Evolutionary conservation across 139 green algal genomes (phyloP).

Genomic region (Diplosphaera chodatii): DNA sequence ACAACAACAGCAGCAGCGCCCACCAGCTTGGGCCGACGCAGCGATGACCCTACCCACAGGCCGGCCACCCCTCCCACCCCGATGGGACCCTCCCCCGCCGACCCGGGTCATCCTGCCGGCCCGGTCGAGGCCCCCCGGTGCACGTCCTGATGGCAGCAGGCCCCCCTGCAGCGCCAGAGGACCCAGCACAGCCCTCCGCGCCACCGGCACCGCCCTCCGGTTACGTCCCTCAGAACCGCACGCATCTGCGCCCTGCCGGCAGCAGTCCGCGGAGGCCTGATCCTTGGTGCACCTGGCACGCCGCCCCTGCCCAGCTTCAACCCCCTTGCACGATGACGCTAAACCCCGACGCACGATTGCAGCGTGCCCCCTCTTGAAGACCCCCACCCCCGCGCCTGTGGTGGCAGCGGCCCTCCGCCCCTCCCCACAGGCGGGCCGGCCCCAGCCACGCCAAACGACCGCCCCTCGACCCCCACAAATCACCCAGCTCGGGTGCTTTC

Average conservation of each 20-base stretch:
- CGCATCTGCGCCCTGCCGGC: no score
- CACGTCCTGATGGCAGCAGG: neutral
- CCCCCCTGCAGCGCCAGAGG: no score
- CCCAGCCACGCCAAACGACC: neutral
- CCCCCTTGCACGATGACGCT: neutral
- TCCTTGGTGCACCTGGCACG: neutral
- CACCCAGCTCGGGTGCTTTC: neutral
- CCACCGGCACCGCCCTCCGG: no score
- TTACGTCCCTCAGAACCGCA: neutral
- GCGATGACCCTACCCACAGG: neutral
- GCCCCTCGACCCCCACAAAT: neutral
- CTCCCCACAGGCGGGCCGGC: no score
- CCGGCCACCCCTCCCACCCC: no score
- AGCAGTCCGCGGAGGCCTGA: neutral
- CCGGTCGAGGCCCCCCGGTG: neutral
- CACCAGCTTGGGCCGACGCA: neutral
- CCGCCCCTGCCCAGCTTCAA: neutral
- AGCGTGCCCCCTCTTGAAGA: neutral
- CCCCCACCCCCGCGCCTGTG: neutral
- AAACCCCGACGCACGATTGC: neutral
- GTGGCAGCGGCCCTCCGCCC: neutral
- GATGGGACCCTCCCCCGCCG: neutral
- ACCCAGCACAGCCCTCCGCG: no score
- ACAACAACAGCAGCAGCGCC: neutral
- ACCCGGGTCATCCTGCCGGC: neutral